Conservation (phyloP, 73 alveolate species). For the Symbiodinium pilosum region DNA sequence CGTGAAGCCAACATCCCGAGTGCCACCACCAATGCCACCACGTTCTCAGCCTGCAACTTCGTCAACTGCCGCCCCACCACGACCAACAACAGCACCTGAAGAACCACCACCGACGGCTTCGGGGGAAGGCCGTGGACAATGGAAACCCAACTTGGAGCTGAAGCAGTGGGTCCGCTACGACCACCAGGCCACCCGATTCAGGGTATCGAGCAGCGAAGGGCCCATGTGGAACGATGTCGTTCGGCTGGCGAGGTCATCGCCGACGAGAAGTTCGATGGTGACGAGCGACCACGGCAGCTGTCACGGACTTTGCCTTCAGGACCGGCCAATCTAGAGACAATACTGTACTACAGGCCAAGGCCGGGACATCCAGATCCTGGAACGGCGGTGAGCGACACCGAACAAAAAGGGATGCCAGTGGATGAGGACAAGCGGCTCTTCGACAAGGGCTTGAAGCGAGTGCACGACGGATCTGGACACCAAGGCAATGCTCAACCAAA, state of each 20-base stretch:
- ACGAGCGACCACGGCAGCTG: background rate
- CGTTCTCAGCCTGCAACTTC: too few species aligned
- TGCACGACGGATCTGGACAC: background rate
- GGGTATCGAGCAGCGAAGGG: background rate
- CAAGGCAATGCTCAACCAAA: background rate
- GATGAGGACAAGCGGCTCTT: background rate
- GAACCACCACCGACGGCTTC: background rate
- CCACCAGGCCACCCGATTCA: background rate
- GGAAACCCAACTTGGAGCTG: too few species aligned
- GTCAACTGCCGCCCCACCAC: background rate
- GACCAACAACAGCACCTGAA: background rate
- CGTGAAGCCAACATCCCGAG: background rate
- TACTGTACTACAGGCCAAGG: background rate
- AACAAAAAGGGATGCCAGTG: background rate
- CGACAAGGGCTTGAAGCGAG: background rate
- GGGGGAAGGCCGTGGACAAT: background rate
- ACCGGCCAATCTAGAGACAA: background rate
- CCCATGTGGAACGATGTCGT: background rate
- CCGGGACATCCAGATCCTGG: constrained; percentile 14
- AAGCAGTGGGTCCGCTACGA: background rate
- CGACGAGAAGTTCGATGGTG: background rate
- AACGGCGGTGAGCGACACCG: background rate
- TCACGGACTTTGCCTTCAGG: background rate
- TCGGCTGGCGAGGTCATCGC: background rate
- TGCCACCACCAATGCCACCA: background rate